A percentile compares a stretch with the other conserved stretches of the same genome.
phyloP scores from a whole-genome alignment of 768 basidiomycete species.

The Collybia sordida region DNA sequence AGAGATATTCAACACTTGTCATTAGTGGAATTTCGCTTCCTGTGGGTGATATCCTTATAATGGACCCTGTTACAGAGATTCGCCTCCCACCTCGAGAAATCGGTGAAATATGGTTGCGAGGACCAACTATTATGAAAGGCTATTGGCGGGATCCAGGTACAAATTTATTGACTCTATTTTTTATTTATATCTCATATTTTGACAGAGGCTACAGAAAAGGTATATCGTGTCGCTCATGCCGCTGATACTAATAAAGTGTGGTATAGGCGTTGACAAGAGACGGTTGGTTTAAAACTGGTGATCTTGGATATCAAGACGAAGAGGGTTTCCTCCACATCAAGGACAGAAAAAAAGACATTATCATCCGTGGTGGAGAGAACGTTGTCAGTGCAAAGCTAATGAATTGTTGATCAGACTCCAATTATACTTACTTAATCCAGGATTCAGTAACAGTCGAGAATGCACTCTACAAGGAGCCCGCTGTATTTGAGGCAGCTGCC shows the following conservation, averaged over 20 bases:
- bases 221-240: no score
- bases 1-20: neutral
- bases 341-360: constrained; percentile 23
- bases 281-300: constrained; percentile 7
- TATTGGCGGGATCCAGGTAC: constrained; percentile 51
- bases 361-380: constrained; percentile 21
- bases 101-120: constrained; percentile 46
- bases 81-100: constrained; percentile 21
- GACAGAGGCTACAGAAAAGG: no score
- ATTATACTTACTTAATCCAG: neutral
- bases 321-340: constrained; percentile 20
- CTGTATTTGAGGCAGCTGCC: constrained; percentile 2
- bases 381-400: constrained; percentile 4
- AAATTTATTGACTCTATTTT: no score
- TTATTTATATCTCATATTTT: no score
- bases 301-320: constrained; percentile 11
- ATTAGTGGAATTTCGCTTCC: constrained; percentile 44
- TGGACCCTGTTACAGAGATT: constrained; percentile 29
- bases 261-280: constrained; percentile 5
- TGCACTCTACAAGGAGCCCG: constrained; percentile 1
- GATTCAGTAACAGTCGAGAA: constrained; percentile 8
- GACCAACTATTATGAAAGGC: constrained; percentile 49
- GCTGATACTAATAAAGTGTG: no score
- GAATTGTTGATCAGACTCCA: neutral
- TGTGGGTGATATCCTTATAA: constrained; percentile 45